These are phyloP conservation scores for Clitoria ternatea DNA, from an alignment of 306 rosid genomes.

Conservation along the genomic window DNA sequence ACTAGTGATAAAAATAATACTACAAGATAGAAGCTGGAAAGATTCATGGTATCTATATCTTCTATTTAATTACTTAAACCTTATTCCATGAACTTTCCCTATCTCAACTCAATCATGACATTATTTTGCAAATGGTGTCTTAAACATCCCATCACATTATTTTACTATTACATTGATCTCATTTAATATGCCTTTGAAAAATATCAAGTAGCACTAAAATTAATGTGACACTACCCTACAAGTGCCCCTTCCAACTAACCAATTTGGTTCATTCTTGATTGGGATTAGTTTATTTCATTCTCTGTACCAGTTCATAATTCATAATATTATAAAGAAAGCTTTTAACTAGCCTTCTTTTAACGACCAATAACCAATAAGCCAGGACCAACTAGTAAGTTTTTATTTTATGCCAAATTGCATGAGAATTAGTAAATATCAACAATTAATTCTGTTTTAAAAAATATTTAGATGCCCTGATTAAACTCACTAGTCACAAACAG, in stretches of 20 bases:
- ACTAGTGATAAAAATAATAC: neutral
- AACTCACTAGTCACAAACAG: neutral
- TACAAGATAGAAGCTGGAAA: neutral
- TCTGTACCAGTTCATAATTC: neutral
- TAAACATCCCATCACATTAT: neutral
- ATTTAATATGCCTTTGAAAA: neutral
- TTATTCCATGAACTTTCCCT: neutral
- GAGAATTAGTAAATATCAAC: neutral
- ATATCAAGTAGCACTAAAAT: neutral
- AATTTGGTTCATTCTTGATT: neutral
- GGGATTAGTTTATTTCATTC: neutral
- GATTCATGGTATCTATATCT: neutral
- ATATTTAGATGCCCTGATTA: neutral
- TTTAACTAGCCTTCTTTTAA: neutral
- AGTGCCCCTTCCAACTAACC: neutral
- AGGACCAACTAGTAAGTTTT: no score
- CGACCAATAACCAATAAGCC: neutral
- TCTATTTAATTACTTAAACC: neutral
- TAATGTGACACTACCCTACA: neutral
- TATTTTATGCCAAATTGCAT: neutral
- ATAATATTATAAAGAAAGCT: neutral
- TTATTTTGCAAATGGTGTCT: neutral
- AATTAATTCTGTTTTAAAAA: neutral
- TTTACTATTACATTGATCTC: neutral
- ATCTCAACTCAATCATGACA: neutral